Base-by-base conservation (phyloP, 192 early-diverging fungal genomes). In the Gonapodya sp. region DNA sequence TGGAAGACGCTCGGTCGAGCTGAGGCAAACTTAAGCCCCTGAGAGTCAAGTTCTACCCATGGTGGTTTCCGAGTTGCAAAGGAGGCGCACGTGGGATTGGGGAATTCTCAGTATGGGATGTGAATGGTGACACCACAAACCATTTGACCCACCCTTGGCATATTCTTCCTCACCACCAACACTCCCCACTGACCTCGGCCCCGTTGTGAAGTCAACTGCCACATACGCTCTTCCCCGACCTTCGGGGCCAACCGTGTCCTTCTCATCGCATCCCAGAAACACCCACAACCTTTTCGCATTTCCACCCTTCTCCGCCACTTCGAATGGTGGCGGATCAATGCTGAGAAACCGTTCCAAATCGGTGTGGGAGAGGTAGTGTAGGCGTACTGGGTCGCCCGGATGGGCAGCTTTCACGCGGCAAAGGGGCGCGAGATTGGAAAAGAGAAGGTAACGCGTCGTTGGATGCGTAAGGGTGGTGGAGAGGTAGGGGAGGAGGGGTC, bases 1-100 rank as follows among this genome's bases (percentile, higher is more conserved):
- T 31, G 73, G 80, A 91, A 89, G 0, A 87, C 85, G 24, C 83
- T 82, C 36, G 89, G 88, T 31, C 86, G 84, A 74, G 84, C 30
- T 77, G 75, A 16, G 30, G 31, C 18, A 33, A 34, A 77, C 34
- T 34, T 82, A 34, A 82, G 83, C 0, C 82, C 82, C 81, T 83
- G 81, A 31, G 75, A 77, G 8, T 18, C 30, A 33, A 31, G 8
- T 14, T 77, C 30, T 18, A 31, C 16, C 30, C 8, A 18, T 14
- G 34, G 2, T 18, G 8, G 64, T 16, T 30, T 16, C 16, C 16
- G 64, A 30, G 64, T 16, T 16, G 30, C 64, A 30, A 72, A 18
- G 64, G 64, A 72, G 64, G 64, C 64, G 64, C 64, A 16, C 64
- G 16, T 72, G 64, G 64, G 30, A 30, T 16, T 72, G 64, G 30